Conservation (phyloP, 73 alveolate genomes). For the Paraurostyla sp. region DNA sequence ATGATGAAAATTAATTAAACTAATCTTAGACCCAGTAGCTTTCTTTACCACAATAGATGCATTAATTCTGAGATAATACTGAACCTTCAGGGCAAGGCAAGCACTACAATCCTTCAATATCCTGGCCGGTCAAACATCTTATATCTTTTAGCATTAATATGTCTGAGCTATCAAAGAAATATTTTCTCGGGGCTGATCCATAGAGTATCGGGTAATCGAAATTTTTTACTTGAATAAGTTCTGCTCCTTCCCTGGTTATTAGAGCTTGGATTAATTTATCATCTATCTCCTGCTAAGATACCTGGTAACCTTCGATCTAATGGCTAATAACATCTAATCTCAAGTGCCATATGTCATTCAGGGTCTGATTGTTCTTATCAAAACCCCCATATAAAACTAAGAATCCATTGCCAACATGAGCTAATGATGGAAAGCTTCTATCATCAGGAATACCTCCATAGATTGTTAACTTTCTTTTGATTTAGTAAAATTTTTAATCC, state of each 20-base stretch:
- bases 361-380: no score
- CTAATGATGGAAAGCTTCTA: background rate
- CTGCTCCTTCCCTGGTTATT: background rate
- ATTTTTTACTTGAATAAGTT: background rate
- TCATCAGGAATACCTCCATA: constrained; percentile 2
- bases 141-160: background rate
- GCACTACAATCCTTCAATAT: background rate
- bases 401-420: background rate
- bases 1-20: background rate
- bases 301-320: background rate
- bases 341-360: constrained; percentile 38
- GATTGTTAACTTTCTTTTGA: constrained; percentile 2
- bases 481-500: background rate
- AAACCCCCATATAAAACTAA: constrained; percentile 29
- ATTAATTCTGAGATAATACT: background rate
- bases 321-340: background rate
- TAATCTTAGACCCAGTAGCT: constrained; percentile 3
- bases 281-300: background rate
- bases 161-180: constrained; percentile 26
- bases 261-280: background rate
- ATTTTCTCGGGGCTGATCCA: background rate
- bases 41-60: background rate
- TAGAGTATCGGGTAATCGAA: background rate
- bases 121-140: background rate
- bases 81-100: constrained; percentile 30